Base-by-base conservation (phyloP, 2,329 filamentous ascomycete species). In the Xylariaceae sp. region DNA sequence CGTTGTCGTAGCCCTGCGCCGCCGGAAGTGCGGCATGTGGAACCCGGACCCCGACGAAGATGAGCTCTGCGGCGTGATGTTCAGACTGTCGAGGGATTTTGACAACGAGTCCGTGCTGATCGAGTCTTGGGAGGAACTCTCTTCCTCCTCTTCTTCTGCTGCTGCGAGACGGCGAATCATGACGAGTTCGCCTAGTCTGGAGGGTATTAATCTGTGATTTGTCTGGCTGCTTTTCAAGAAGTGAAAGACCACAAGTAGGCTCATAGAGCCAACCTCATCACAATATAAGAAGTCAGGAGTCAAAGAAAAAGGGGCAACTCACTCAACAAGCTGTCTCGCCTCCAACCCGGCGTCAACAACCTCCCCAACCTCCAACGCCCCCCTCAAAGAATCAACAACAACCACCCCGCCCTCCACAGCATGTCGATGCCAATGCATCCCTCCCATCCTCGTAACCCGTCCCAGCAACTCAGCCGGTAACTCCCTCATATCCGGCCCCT, bases 281-380 rank as follows among this genome's bases (percentile, higher is more conserved):
- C 17, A 17, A 17, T 17, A 17, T 17, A 17, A 17, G 17, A 17
- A 17, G 17, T 17, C 17, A 17, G 17, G 17, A 17, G 17, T 17
- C 2, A 17, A 35, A 39, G 35, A 18, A 47, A 47, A 23, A 15
- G 18, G n/a, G 4, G 34, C 50, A 15, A 77, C 81, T 73, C 70
- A 84, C 82, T 97, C 93, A 0, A 96, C 89, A 2, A 97, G 81
- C 66, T 95, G 88, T 51, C 85, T 81, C 0, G 89, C 86, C 18
- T 80, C 79, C 34, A 97, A 77, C 0, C 85, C 86, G 0, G 90
- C 90, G 65, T 90, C 84, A 8, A 95, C 88, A 52, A 97, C 79
- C 76, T 97, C 93, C 0, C 93, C 93, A 0, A 92, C 89, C 71
- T 96, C 90, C 66, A 96, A 72, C 51, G 88, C 92, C 0, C 89